Evolutionary conservation across 345 rosid genomes (phyloP), one percentile per base, ranked within the genome.

Genomic region (Lumnitzera racemosa): DNA sequence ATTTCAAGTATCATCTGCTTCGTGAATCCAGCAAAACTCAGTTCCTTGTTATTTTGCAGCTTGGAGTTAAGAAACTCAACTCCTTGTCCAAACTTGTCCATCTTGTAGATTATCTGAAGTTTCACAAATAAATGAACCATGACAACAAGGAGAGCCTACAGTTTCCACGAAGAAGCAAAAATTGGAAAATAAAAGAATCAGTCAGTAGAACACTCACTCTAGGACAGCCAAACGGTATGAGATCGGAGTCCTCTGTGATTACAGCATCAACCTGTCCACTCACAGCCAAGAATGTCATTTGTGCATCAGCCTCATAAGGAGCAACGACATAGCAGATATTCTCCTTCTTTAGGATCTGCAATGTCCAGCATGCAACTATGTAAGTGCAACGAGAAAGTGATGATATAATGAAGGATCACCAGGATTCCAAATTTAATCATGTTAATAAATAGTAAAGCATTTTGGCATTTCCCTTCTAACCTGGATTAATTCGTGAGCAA

Each of bases 261-360:
- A 94, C 82, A 2, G 92, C 97, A 77, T 84, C 95, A 53, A 84
- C 99, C 67, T 86, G 91, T 59, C 81, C 83, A 70, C 78, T 79
- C 57, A 80, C 49, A n/a, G 91, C 96, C 79, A 94, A 78, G 68
- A 86, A 94, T 48, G 97, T 76, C 99, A 94, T 90, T 63, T 94
- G 96, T 24, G 99, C 96, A 88, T 94, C 97, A 16, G 99, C 97
- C 73, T 94, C 99, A 12, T 88, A 94, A 24, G 99, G 99, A 61
- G 97, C 99, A 61, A 94, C 99, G 55, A 88, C 74, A 66, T 76
- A 88, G 51, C 78, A 72, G 25, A 90, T 73, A 15, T 76, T 81
- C 78, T 94, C 92, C 75, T 64, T 81, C 76, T 77, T 86, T 73
- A 90, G 74, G 72, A 88, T 87, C 97, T 94, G 74, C 70, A 64